Percentiles rank a stretch among this genome's conserved stretches.
These are phyloP conservation scores for Caryopteris hybrid DNA, from an alignment of 305 asterid species.

Conservation along the genomic window DNA sequence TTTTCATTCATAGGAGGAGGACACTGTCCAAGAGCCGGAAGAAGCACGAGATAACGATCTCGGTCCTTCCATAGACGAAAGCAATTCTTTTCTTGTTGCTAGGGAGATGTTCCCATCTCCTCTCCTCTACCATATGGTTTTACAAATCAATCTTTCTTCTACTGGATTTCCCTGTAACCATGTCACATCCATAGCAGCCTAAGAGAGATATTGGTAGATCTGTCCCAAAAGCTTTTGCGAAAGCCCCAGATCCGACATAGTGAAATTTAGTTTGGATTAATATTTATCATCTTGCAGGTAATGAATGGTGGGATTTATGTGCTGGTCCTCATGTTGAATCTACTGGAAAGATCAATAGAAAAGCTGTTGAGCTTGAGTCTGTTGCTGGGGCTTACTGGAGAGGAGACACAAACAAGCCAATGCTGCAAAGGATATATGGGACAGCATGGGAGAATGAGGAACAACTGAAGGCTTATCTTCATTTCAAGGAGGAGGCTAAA, in stretches of 20 bases:
- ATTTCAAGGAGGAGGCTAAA: constrained; percentile 93
- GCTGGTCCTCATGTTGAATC: constrained; percentile 99
- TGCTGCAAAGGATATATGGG: constrained; percentile 96
- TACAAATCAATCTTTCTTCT: too few species aligned
- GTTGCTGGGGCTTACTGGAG: constrained; percentile 99
- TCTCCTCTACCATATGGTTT: too few species aligned
- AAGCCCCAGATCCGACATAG: not conserved
- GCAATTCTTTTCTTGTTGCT: too few species aligned
- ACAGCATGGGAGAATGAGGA: constrained; percentile 98
- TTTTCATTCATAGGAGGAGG: too few species aligned
- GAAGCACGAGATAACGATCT: too few species aligned
- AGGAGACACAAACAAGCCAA: constrained; percentile 80
- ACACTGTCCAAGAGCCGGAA: too few species aligned
- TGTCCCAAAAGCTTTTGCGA: too few species aligned
- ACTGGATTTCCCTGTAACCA: too few species aligned
- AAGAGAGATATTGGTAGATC: too few species aligned
- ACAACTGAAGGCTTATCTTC: constrained; percentile 79
- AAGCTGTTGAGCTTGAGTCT: constrained; percentile 88
- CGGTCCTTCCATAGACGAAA: too few species aligned
- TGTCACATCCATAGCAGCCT: too few species aligned
- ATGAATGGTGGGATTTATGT: constrained; percentile 99
- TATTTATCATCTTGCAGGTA: constrained; percentile 38
- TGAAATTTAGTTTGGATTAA: not conserved
- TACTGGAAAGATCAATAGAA: constrained; percentile 79
- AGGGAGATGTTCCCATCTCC: too few species aligned